Conservation (phyloP, 2,329 filamentous ascomycete genomes). For the Xylaria sp. region DNA sequence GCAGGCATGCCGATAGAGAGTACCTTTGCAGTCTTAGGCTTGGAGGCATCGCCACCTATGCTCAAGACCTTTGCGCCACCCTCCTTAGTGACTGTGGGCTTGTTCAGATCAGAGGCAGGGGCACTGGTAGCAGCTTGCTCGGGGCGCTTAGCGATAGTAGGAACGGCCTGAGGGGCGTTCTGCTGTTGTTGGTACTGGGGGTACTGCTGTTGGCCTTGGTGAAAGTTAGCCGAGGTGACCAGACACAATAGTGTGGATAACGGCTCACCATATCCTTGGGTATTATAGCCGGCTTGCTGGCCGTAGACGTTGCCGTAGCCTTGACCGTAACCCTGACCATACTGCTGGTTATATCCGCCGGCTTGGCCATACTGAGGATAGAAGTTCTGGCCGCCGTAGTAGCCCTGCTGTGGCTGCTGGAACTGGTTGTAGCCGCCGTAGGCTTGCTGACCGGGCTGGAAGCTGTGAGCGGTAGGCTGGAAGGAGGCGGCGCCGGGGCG, state of each 20-base stretch:
- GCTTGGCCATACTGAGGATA: conserved; percentile 66
- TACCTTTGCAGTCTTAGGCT: conserved; percentile 73
- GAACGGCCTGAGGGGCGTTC: conserved; percentile 52
- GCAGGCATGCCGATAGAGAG: conserved; percentile 74
- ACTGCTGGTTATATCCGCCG: conserved; percentile 58
- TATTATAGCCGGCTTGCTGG: conserved; percentile 54
- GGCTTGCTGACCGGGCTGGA: conserved; percentile 77
- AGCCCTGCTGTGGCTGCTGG: conserved; percentile 58
- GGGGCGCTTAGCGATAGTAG: conserved; percentile 72
- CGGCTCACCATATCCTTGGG: conserved; percentile 54
- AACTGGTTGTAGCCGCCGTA: conserved; percentile 68
- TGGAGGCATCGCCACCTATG: conserved; percentile 65
- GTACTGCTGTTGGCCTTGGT: conserved; percentile 62
- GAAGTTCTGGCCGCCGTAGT: conserved; percentile 60
- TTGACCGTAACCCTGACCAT: conserved; percentile 55
- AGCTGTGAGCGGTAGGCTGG: conserved; percentile 75
- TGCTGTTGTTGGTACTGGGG: conserved; percentile 64
- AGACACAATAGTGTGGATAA: background rate
- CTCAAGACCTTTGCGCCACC: conserved; percentile 71
- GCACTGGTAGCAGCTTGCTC: conserved; percentile 55
- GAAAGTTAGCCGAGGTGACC: conserved; percentile 19
- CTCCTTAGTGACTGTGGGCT: conserved; percentile 65
- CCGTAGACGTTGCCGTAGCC: conserved; percentile 63
- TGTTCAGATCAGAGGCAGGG: conserved; percentile 55
- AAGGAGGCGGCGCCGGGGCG: conserved; percentile 75